phyloP scores from a whole-genome alignment of 306 rosid species.

The Pachyrhizus erosus region DNA sequence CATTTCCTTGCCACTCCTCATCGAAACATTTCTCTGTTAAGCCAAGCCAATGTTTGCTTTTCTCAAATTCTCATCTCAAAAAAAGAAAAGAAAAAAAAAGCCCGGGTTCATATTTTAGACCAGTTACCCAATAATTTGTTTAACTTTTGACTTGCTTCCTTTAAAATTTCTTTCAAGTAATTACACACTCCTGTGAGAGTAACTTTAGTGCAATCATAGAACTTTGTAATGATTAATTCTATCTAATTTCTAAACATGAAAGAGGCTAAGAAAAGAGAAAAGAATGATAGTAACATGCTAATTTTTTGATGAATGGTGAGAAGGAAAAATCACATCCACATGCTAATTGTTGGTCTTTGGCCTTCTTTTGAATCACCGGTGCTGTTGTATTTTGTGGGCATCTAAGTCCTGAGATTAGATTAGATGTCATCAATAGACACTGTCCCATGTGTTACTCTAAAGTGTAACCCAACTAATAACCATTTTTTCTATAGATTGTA shows the following conservation, averaged over 20 bases:
- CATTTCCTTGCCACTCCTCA: background rate
- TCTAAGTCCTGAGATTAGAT: background rate
- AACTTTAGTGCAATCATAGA: conserved; percentile 57
- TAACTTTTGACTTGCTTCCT: conserved; percentile 40
- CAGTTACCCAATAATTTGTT: conserved; percentile 30
- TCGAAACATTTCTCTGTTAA: conserved; percentile 28
- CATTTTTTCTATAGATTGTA: background rate
- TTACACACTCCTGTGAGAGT: conserved; percentile 1
- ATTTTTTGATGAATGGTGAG: conserved; percentile 17
- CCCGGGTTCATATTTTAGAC: background rate
- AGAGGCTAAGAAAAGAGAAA: background rate
- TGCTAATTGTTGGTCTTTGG: conserved; percentile 34
- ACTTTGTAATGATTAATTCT: conserved; percentile 38
- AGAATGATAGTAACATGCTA: conserved; percentile 33
- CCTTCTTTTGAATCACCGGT: conserved; percentile 40
- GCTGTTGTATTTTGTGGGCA: conserved; percentile 27
- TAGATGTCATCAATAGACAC: background rate
- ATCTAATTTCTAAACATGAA: conserved; percentile 12
- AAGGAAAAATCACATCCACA: conserved; percentile 37
- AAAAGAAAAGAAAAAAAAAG: background rate
- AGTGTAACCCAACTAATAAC: conserved; percentile 10
- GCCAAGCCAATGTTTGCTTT: conserved; percentile 44
- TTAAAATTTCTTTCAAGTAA: conserved; percentile 40
- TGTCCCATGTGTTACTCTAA: conserved; percentile 23
- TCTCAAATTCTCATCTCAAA: conserved; percentile 41